Conservation (phyloP, 495 filamentous ascomycete species). For the Podospora tetraspora region DNA sequence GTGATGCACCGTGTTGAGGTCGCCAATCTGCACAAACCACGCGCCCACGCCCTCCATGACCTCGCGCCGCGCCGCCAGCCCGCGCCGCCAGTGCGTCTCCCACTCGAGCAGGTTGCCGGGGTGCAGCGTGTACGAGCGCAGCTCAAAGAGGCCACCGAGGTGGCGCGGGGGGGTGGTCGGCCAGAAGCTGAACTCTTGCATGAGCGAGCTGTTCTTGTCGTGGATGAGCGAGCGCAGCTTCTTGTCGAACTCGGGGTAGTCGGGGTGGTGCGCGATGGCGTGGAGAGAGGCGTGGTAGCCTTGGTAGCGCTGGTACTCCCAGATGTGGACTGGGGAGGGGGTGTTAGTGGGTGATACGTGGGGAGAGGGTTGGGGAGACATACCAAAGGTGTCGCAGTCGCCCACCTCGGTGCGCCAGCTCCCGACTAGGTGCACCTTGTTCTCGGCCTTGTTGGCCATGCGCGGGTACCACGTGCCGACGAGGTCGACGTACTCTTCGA, state of each 20-base stretch:
- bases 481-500: slow-evolving; percentile 88
- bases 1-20: slow-evolving; percentile 95
- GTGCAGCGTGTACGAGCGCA: slow-evolving; percentile 93
- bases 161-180: slow-evolving; percentile 85
- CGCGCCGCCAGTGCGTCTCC: slow-evolving; percentile 97
- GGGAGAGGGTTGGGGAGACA: slow-evolving; percentile 17
- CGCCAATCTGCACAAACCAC: slow-evolving; percentile 98
- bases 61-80: slow-evolving; percentile 80
- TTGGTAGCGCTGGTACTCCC: slow-evolving; percentile 97
- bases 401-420: slow-evolving; percentile 99
- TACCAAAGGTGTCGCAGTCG: slow-evolving; percentile 96
- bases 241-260: slow-evolving; percentile 73
- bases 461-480: slow-evolving; percentile 90
- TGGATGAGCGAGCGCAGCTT: slow-evolving; percentile 77
- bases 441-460: slow-evolving; percentile 73
- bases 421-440: slow-evolving; percentile 91
- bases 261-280: slow-evolving; percentile 70
- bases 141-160: slow-evolving; percentile 90
- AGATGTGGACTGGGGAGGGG: slow-evolving; percentile 74
- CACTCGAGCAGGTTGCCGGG: slow-evolving; percentile 94
- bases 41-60: slow-evolving; percentile 99
- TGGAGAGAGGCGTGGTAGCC: slow-evolving; percentile 92
- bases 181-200: slow-evolving; percentile 99
- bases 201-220: slow-evolving; percentile 80
- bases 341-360: background rate